Base-by-base conservation (phyloP, 768 basidiomycete species). In the Russula olivacea region DNA sequence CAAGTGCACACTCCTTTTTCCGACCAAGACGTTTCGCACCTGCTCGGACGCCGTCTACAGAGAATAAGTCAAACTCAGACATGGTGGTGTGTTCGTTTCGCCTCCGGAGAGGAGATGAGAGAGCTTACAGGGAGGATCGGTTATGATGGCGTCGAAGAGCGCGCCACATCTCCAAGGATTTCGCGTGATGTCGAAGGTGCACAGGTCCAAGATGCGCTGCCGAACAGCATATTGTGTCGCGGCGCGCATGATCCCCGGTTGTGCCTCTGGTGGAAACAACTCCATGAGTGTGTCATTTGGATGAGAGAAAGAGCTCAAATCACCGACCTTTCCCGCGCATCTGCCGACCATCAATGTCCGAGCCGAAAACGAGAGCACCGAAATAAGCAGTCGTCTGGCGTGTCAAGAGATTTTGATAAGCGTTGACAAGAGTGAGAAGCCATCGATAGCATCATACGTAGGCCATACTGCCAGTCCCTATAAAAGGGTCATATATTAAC, bases 341-440 rank as follows among this genome's bases (percentile, higher is more conserved):
- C 72, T 98, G 96, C 47, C 97, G 81, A 0, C 97, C 97, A 70
- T 98, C 96, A 54, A 99, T 98, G 72, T 98, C 97, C 19, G 92
- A 94, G 19, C 96, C 97, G 59, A 90, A 85, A 0, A 94, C 83
- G 30, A 85, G 74, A 0, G 94, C 88, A 2, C 97, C 97, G 68
- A 95, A 98, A 69, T 92, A 81, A 0, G 93, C 91, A 3, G 83
- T 81, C 0, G 94, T 91, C 91, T 94, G 71, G 12, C 38, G 15
- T 3, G 23, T 32, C 32, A 38, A 49, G 12, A 8, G 1, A 6
- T 4, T 12, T 23, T n/a, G n/a, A 32, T 57, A 47, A 45, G 55
- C 23, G 21, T 34, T 21, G 55, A 45, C n/a, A 14, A 45, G 38
- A 12, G 11, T 17, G 12, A 14, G 41, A 43, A 58, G 47, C 58